Percentiles rank a stretch among this genome's conserved stretches.
Evolutionary conservation across 805 yeast genomes (phyloP).

Genomic region (Metschnikowia colocasiae): DNA sequence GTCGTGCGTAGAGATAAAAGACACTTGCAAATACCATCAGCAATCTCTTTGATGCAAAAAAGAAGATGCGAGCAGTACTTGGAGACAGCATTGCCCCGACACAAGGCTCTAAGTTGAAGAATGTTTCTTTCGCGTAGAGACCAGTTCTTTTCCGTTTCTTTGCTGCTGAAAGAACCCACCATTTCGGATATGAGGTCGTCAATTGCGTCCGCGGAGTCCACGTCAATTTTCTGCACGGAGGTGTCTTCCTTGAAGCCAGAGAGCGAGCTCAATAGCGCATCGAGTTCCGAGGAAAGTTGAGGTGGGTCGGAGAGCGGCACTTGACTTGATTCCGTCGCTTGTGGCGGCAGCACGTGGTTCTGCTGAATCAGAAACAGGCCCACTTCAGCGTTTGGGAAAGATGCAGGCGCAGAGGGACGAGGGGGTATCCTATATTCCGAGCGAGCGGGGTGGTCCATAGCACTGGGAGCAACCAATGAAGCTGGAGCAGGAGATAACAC

Average conservation of each 20-base stretch:
- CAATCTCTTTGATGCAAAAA: slow-evolving; percentile 21
- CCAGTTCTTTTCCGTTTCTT: slow-evolving; percentile 93
- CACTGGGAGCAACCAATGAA: not conserved
- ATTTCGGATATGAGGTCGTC: slow-evolving; percentile 17
- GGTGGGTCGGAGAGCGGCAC: not conserved
- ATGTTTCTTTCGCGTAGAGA: slow-evolving; percentile 60
- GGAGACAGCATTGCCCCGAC: slow-evolving; percentile 53
- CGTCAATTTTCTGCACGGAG: slow-evolving; percentile 29
- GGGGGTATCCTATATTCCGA: not conserved
- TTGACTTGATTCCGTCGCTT: not conserved
- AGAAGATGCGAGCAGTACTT: slow-evolving; percentile 41
- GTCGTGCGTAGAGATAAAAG: slow-evolving; percentile 79
- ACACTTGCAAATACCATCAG: slow-evolving; percentile 63
- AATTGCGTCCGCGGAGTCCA: slow-evolving; percentile 23
- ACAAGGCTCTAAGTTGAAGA: slow-evolving; percentile 50
- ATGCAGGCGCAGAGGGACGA: not conserved
- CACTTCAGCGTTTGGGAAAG: not conserved
- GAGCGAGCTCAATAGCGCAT: slow-evolving; percentile 18
- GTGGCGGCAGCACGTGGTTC: not conserved
- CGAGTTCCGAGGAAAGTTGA: not conserved
- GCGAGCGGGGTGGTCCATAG: not conserved
- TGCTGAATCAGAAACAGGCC: not conserved
- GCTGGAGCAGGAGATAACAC: not conserved
- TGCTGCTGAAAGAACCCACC: slow-evolving; percentile 49
- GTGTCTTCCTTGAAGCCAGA: slow-evolving; percentile 39